These are phyloP conservation scores for Marchantia paleacea DNA, from an alignment of 225 moss, liverwort and hornwort genomes.

Conservation along the genomic window DNA sequence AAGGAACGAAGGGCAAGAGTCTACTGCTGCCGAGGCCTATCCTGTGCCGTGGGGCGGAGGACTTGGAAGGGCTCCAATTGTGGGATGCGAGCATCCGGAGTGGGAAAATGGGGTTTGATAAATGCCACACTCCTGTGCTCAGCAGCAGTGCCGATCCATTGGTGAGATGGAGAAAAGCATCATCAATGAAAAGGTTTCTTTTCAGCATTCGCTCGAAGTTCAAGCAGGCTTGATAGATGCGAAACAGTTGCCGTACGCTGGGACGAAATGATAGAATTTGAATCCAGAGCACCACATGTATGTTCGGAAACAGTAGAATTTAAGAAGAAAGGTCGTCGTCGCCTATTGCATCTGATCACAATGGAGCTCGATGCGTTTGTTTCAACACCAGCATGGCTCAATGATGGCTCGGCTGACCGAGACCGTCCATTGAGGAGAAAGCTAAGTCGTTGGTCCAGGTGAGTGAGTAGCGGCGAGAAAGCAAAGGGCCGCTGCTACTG, in stretches of 20 bases:
- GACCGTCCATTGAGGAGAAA: slow-evolving; percentile 1
- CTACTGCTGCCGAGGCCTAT: no score
- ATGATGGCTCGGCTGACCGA: slow-evolving; percentile 13
- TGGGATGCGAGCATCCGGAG: background rate
- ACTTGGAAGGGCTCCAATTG: background rate
- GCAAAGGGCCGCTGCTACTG: background rate
- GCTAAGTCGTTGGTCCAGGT: background rate
- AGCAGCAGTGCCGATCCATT: background rate
- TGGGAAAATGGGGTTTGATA: background rate
- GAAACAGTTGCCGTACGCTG: slow-evolving; percentile 1
- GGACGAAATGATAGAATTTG: slow-evolving; percentile 5
- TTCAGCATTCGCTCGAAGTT: background rate
- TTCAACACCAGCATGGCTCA: slow-evolving; percentile 12
- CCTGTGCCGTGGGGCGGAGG: background rate
- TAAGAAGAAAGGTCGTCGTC: slow-evolving; percentile 7
- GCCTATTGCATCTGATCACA: no score
- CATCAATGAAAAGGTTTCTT: slow-evolving; percentile 7
- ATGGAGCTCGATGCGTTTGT: no score
- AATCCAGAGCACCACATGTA: background rate
- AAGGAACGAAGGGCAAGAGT: no score
- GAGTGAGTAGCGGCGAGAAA: background rate
- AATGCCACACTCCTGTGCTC: background rate
- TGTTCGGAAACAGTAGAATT: background rate
- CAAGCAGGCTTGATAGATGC: slow-evolving; percentile 9
- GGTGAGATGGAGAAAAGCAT: background rate